Evolutionary conservation across 2,329 filamentous ascomycete genomes (phyloP), one percentile per base, ranked within the genome.

Genomic region (Beauveria bassiana): DNA sequence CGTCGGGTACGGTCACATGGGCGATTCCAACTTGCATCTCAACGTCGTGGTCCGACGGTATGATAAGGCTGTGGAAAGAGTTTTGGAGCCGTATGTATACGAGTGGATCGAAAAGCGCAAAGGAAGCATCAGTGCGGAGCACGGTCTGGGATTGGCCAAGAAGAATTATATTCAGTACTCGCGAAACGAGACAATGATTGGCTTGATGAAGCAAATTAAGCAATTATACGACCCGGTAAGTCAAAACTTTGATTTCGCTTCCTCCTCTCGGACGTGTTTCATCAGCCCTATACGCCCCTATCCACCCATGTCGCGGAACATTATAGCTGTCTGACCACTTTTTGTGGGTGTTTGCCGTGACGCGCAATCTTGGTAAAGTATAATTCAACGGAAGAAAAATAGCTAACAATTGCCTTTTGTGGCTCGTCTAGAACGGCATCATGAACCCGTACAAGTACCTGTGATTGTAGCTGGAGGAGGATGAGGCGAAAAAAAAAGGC

Each of bases 361-460:
- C 20, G 50, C 22, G 55, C 45, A 49, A n/a, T 31, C 26, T 31
- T n/a, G 28, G 14, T 53, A 0, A 14, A 28, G 18, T 18, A 2
- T n/a, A 18, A 5, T 9, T 34, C 2, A 1, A 20, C 7, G 40
- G 45, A 10, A 24, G 26, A 20, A 9, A 43, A 47, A 18, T 20
- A 12, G 55, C 55, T 58, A 50, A 58, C 55, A 22, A 46, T n/a
- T n/a, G 14, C 22, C 45, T 8, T 28, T 69, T 65, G 56, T 61
- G 58, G 59, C 54, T 62, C 53, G 52, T 58, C 24, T 69, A 96
- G 91, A 96, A 96, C 68, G 93, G 92, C 53, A 98, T 98, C 75
- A 96, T 98, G 91, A 98, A 97, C 77, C 93, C 93, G 0, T 98
- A 98, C 81, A 98, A 98, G 78, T 98, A 97, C 74, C 89, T 98